Evolutionary conservation across 73 alveolate genomes (phyloP).

Genomic region (Stentor coeruleus): DNA sequence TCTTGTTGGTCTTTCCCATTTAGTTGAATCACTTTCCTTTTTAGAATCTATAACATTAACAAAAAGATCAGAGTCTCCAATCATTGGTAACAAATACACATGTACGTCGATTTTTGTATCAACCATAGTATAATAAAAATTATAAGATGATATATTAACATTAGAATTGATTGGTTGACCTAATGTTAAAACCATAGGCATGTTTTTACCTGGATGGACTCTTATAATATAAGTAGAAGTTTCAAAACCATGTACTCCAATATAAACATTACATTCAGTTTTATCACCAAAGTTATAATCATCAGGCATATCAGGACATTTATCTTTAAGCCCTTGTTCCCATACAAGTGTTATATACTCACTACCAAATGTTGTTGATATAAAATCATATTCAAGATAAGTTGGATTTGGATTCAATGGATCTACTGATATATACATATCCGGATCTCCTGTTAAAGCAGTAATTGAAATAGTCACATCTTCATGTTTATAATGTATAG

Average conservation of each 20-base stretch:
- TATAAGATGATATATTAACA: not conserved
- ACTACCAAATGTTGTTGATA: conserved; percentile 12
- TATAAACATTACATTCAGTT: conserved; percentile 1
- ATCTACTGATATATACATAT: not conserved
- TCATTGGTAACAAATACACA: not conserved
- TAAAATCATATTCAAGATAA: not conserved
- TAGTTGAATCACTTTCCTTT: not conserved
- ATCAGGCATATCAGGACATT: not conserved
- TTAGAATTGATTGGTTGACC: not conserved
- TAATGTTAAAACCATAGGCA: not conserved
- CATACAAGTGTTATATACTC: conserved; percentile 8
- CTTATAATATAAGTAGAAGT: not conserved
- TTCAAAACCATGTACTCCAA: conserved; percentile 15
- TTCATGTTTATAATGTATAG: conserved; percentile 6
- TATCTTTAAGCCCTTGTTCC: not conserved
- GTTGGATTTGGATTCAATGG: conserved; percentile 20
- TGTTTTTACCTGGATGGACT: not conserved
- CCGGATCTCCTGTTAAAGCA: conserved; percentile 31
- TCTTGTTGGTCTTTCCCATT: conserved; percentile 13
- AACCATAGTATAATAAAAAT: not conserved
- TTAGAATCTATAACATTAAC: not conserved
- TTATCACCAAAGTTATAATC: not conserved
- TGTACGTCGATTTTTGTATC: not conserved
- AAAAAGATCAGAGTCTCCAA: conserved; percentile 25
- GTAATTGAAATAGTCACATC: conserved; percentile 25